A percentile compares a stretch with the other conserved stretches of the same genome.
phyloP scores from a whole-genome alignment of 148 eudicot species.

The Camellia japonica region DNA sequence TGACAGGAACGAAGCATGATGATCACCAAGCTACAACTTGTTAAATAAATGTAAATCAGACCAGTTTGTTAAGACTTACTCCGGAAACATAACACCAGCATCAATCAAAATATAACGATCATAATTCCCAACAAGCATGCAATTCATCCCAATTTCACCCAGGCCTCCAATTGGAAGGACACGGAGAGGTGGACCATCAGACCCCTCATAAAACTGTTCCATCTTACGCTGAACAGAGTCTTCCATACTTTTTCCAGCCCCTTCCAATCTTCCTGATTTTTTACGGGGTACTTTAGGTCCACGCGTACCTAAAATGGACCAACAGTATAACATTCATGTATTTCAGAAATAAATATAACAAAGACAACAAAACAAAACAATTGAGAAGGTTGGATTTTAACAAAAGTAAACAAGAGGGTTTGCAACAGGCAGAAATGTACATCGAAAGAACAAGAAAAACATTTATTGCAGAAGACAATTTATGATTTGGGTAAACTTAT shows the following conservation, averaged over 20 bases:
- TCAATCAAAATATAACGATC: constrained; percentile 96
- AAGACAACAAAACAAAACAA: background rate
- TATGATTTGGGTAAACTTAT: background rate
- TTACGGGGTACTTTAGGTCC: constrained; percentile 53
- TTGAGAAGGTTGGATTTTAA: background rate
- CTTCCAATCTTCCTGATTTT: constrained; percentile 70
- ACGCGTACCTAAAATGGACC: constrained; percentile 44
- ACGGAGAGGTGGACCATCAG: constrained; percentile 92
- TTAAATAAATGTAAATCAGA: background rate
- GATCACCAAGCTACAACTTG: constrained; percentile 7
- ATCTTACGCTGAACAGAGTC: constrained; percentile 90
- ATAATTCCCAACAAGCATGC: constrained; percentile 97
- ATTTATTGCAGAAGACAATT: background rate
- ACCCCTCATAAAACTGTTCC: constrained; percentile 98
- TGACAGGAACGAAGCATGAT: background rate
- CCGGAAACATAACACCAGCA: constrained; percentile 99
- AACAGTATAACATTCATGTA: background rate
- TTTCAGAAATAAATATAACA: background rate
- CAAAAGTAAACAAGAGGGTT: background rate
- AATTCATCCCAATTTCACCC: constrained; percentile 99
- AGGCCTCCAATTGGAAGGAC: constrained; percentile 94
- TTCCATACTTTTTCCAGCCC: constrained; percentile 89
- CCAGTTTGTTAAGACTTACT: constrained; percentile 46
- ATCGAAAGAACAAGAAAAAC: background rate
- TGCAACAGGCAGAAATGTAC: background rate